A percentile compares a stretch with the other conserved stretches of the same genome.
Conservation (phyloP, 768 basidiomycete species). For the Podaxis sp. region DNA sequence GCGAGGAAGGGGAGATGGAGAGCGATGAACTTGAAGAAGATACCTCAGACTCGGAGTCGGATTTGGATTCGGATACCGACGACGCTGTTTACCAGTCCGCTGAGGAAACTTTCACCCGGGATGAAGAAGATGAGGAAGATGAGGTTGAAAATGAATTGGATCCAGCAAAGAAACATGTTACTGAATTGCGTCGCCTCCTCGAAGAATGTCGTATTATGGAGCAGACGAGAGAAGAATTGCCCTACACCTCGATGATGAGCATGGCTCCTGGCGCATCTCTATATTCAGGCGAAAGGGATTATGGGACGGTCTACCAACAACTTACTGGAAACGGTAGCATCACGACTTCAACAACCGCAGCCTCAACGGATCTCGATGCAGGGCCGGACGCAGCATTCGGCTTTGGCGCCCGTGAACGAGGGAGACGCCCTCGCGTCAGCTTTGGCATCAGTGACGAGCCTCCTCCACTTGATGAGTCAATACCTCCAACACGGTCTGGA, state of each 20-base stretch:
- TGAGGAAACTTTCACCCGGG: conserved; percentile 16
- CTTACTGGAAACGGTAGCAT: conserved; percentile 6
- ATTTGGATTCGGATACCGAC: conserved; percentile 2
- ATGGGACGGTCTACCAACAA: conserved; percentile 8
- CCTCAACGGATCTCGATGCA: neutral
- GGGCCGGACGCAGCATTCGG: neutral
- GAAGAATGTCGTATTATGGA: conserved; percentile 58
- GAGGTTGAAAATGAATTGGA: conserved; percentile 24
- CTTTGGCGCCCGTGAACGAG: neutral
- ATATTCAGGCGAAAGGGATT: conserved; percentile 11
- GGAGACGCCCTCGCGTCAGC: conserved; percentile 11
- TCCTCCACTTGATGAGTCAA: neutral
- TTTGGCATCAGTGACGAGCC: conserved; percentile 13
- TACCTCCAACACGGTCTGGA: neutral
- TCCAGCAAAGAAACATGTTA: conserved; percentile 20
- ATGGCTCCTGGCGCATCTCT: conserved; percentile 1
- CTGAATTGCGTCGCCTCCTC: conserved; percentile 48
- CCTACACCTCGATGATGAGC: conserved; percentile 24
- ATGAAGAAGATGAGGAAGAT: conserved; percentile 30
- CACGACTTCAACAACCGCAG: neutral
- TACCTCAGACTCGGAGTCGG: conserved; percentile 22
- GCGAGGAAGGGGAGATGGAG: conserved; percentile 31
- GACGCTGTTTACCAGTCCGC: conserved; percentile 12
- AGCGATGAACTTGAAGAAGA: conserved; percentile 29
- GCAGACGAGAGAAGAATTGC: conserved; percentile 39